Percentiles rank a stretch among this genome's conserved stretches.
phyloP scores from a whole-genome alignment of 495 filamentous ascomycete species.

The Annulohypoxylon maeteangense region DNA sequence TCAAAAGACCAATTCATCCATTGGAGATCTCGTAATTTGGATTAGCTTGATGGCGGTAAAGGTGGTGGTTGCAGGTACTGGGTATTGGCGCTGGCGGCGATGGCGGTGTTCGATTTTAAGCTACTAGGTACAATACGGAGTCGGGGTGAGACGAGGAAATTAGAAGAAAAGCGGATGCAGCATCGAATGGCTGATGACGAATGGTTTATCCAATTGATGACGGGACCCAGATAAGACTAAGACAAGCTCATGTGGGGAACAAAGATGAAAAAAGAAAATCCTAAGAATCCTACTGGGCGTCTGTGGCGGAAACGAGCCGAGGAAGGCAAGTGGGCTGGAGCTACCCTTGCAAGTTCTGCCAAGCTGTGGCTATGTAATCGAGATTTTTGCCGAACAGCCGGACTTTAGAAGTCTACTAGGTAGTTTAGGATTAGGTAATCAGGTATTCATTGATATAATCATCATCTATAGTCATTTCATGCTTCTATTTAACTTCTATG shows the following conservation, averaged over 20 bases:
- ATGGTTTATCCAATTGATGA: slow-evolving; percentile 24
- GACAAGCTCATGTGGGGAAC: slow-evolving; percentile 28
- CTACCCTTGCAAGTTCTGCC: slow-evolving; percentile 13
- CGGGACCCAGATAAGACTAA: slow-evolving; percentile 15
- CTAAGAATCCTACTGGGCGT: not conserved
- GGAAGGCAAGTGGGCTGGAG: slow-evolving; percentile 21
- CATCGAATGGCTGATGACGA: slow-evolving; percentile 26
- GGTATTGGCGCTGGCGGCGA: not conserved
- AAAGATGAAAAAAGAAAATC: not conserved
- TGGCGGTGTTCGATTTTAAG: slow-evolving; percentile 1
- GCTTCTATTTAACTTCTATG: not conserved
- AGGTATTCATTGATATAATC: not conserved
- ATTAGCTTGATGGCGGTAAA: not conserved
- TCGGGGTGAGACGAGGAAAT: slow-evolving; percentile 13
- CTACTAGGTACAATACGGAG: not conserved
- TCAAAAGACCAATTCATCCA: slow-evolving; percentile 33
- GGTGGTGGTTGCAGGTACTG: not conserved
- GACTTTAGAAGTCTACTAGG: not conserved
- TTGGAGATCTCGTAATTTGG: slow-evolving; percentile 6
- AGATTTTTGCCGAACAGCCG: not conserved
- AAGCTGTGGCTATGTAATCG: not conserved
- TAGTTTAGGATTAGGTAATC: not conserved
- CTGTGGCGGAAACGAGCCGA: not conserved
- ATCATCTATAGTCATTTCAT: not conserved
- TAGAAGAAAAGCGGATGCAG: not conserved